Evolutionary conservation across 2,329 filamentous ascomycete genomes (phyloP), one percentile per base, ranked within the genome.

Genomic region (Cytospora mali): DNA sequence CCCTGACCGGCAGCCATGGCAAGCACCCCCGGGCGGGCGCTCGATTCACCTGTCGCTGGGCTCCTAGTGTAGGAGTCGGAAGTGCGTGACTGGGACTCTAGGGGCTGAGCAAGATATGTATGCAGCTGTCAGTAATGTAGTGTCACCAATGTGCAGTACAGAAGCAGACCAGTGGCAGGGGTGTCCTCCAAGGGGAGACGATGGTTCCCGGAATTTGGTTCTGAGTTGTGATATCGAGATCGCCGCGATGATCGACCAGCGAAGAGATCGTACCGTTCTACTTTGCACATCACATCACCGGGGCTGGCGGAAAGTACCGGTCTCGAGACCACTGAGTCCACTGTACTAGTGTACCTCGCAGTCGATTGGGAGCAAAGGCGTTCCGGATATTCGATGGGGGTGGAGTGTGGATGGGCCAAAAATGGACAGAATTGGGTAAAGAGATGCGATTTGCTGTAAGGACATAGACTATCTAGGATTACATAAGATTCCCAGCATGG

Each of bases 1-100:
- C 68, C n/a, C 62, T 11, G 53, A 54, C 25, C 25, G 62, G 3
- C 68, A n/a, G 54, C 70, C 69, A 46, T 68, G 61, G 31, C 31
- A 10, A 13, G 9, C 31, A n/a, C n/a, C n/a, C n/a, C n/a, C n/a
- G n/a, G n/a, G n/a, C 14, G 31, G 18, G n/a, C 39, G n/a, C 6
- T 23, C n/a, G 42, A 46, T 46, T 23, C 42, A 46, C 23, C 42
- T 9, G n/a, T 23, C 11, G 10, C 4, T 23, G 42, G n/a, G n/a
- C n/a, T n/a, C n/a, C n/a, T n/a, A n/a, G n/a, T n/a, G n/a, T n/a
- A n/a, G n/a, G n/a, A n/a, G n/a, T n/a, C n/a, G n/a, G n/a, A n/a
- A n/a, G n/a, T n/a, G n/a, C n/a, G n/a, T n/a, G n/a, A n/a, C n/a
- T n/a, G n/a, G n/a, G n/a, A n/a, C 42, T 46, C 3, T 11, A 46